Conservation (phyloP, 768 basidiomycete genomes). For the Serendipita sp. region DNA sequence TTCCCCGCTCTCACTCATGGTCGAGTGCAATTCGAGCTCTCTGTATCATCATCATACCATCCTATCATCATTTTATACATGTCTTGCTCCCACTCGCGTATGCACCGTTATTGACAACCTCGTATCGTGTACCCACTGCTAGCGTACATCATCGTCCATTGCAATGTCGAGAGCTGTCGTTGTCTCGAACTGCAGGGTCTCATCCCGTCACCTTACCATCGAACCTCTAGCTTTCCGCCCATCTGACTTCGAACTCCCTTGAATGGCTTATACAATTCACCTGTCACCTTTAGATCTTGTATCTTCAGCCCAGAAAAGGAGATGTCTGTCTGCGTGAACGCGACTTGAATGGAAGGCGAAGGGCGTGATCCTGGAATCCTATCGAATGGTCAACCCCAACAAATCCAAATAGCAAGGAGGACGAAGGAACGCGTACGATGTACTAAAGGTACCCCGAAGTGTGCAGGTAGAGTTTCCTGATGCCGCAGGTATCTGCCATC, state of each 20-base stretch:
- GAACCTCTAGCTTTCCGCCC: constrained; percentile 53
- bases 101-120: too few relatives aligned
- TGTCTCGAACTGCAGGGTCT: too few relatives aligned
- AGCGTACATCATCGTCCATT: too few relatives aligned
- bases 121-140: too few relatives aligned
- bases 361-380: constrained; percentile 39
- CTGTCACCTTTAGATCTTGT: constrained; percentile 65
- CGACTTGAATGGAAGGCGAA: constrained; percentile 56
- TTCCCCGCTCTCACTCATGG: too few relatives aligned
- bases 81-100: too few relatives aligned
- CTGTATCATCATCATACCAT: too few relatives aligned
- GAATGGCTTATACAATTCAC: constrained; percentile 78
- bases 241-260: constrained; percentile 70
- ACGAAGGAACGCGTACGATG: not conserved
- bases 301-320: constrained; percentile 67
- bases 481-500: constrained; percentile 56
- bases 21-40: too few relatives aligned
- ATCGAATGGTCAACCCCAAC: constrained; percentile 2
- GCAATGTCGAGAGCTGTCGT: too few relatives aligned
- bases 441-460: not conserved
- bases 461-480: not conserved
- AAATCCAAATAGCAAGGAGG: not conserved
- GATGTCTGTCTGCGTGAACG: constrained; percentile 55
- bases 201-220: constrained; percentile 27
- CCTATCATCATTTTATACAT: too few relatives aligned